These are phyloP conservation scores for Cynanchum wilfordii DNA, from an alignment of 257 asterid genomes.

Conservation along the genomic window DNA sequence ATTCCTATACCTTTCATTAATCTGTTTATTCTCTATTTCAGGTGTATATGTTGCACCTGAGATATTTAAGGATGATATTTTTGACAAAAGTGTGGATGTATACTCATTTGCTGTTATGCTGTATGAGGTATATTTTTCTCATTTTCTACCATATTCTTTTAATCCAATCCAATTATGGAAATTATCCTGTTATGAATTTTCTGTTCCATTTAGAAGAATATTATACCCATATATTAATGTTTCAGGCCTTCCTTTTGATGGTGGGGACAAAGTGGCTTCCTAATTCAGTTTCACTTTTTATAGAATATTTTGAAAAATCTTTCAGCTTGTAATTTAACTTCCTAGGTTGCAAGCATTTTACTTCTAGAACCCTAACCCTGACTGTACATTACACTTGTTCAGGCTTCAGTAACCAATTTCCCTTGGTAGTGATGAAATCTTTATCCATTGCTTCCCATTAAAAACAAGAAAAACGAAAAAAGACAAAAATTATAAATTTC, in stretches of 20 bases:
- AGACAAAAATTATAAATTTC: neutral
- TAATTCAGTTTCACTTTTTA: neutral
- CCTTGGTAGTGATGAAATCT: neutral
- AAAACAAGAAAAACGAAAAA: neutral
- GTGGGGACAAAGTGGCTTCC: neutral
- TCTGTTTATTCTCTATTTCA: conserved; percentile 23
- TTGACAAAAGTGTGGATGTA: conserved; percentile 84
- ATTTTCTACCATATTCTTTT: neutral
- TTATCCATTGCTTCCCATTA: neutral
- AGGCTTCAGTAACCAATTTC: neutral
- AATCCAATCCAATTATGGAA: neutral
- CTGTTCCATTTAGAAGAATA: neutral
- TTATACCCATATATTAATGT: neutral
- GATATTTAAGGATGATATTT: conserved; percentile 55
- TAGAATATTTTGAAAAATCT: neutral
- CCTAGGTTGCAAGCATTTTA: neutral
- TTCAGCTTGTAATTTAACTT: neutral
- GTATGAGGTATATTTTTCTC: conserved; percentile 57
- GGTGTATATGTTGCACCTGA: conserved; percentile 87
- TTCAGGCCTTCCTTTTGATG: neutral
- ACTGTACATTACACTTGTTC: neutral
- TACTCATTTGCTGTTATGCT: conserved; percentile 78
- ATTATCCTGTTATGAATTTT: neutral
- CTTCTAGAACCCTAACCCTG: neutral
- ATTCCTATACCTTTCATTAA: neutral